Evolutionary conservation across 257 asterid genomes (phyloP), one percentile per base, ranked within the genome.

Genomic region (Nicotiana sylvestris): DNA sequence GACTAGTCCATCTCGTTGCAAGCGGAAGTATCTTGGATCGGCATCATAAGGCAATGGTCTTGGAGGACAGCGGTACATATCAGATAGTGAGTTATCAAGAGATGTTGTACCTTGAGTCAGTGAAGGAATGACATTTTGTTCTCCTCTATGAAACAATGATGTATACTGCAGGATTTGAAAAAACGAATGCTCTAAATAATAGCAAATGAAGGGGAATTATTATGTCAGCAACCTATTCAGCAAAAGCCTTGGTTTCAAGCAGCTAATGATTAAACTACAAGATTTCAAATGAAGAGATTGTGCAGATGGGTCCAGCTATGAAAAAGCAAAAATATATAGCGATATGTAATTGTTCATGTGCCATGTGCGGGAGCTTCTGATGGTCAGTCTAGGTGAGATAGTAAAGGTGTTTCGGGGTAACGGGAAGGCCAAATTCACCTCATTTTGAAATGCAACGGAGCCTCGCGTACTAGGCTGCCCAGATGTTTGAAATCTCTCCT

Each of bases 11-110:
- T 89, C 97, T 66, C 90, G 90, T 90, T 93, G 98, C 83, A 84
- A 85, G 39, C 88, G 92, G 79, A 91, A 86, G 86, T 83, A 87
- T 87, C 97, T 91, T 21, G 97, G 92, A 85, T 95, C 96, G 18
- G 92, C 91, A 87, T 93, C 97, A 21, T 93, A 95, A 84, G 99
- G 99, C 86, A 93, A 87, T 70, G 99, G 99, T 82, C 97, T 94
- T 21, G 49, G 98, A 83, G 99, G 97, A 86, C 97, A 85, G 25
- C 92, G 98, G 72, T 91, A 94, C 88, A 90, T 90, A 66, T 94
- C 97, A 80, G 93, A 91, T 51, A 95, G 78, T 66, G 99, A 92
- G 87, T 86, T 88, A 86, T 94, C 99, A 21, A 89, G 92, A 33
- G 98, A 85, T 66, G 85, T 57, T 78, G 90, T 49, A 55, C 89